A percentile compares a stretch with the other conserved stretches of the same genome.
Evolutionary conservation across 1,139 yeast genomes (phyloP).

Genomic region (Debaryomycetaceae sp.): DNA sequence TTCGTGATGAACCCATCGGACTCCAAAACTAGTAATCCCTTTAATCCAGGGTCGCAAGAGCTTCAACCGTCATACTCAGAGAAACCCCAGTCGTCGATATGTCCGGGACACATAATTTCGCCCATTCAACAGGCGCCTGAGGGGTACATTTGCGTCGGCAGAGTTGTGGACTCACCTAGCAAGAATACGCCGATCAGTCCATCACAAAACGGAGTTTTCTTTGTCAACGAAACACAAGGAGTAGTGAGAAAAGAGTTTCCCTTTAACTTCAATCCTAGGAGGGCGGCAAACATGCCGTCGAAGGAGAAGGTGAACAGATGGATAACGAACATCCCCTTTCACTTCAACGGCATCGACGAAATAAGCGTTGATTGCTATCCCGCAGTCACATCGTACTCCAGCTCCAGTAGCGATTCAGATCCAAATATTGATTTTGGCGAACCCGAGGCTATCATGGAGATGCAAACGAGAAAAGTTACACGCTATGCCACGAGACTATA

Average conservation of each 20-base stretch:
- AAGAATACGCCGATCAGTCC: constrained; percentile 5
- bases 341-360: constrained; percentile 17
- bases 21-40: constrained; percentile 2
- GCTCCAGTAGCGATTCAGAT: constrained; percentile 14
- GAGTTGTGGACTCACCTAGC: constrained; percentile 9
- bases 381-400: constrained; percentile 31
- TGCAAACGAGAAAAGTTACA: constrained; percentile 52
- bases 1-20: constrained; percentile 5
- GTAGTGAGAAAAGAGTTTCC: constrained; percentile 7
- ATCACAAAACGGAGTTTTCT: constrained; percentile 6
- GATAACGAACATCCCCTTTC: constrained; percentile 55
- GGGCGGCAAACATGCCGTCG: constrained; percentile 55
- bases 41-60: constrained; percentile 4
- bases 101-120: constrained; percentile 11
- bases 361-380: constrained; percentile 40
- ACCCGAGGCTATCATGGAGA: constrained; percentile 43
- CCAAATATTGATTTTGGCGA: constrained; percentile 21
- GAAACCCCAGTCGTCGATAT: constrained; percentile 4
- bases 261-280: constrained; percentile 51
- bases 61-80: constrained; percentile 5
- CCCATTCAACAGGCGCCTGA: constrained; percentile 12
- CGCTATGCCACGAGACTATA: constrained; percentile 40
- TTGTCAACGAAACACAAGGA: constrained; percentile 5
- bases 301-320: constrained; percentile 61
- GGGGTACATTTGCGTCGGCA: constrained; percentile 13